Base-by-base conservation (phyloP, 768 basidiomycete species). In the Xanthoconium purpureum region DNA sequence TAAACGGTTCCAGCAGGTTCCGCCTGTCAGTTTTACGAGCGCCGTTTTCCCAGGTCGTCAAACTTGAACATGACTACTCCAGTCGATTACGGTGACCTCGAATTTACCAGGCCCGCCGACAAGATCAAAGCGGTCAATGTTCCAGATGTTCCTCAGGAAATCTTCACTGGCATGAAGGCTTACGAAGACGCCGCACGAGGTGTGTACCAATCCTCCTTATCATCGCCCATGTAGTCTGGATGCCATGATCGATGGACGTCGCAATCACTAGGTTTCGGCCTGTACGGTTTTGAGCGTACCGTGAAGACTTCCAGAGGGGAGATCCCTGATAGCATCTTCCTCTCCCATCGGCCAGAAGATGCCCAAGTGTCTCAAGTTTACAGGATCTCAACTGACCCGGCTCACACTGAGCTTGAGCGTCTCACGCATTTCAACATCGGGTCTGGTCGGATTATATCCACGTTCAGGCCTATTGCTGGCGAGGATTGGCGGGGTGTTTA, bases 401-500 rank as follows among this genome's bases (percentile, higher is more conserved):
- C 54, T 28, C 57, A 59, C 29, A 58, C 58, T 14, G 63, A 64
- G n/a, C 54, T 74, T 15, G 66, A 72, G 28, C 68, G 76, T 40
- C 60, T 77, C 63, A 75, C 76, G 3, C 57, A 75, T 63, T 77
- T 78, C 53, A 66, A 77, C 50, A 57, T 76, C n/a, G 72, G 69
- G 33, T 66, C 70, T 1, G 76, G 77, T 8, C 65, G 77, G 17
- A 73, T 61, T 9, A 71, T 78, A 55, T 61, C 60, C 15, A 49
- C 52, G 5, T 74, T 75, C 50, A 18, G n/a, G 32, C 54, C 74
- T 1, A 69, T 78, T 32, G 43, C 43, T 17, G 74, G 73, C 6
- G 77, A 77, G n/a, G 74, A 77, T 53, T 77, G 75, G 76, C 66
- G 73, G 42, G 74, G 76, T 9, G 56, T 67, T 29, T 71, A 66